Evolutionary conservation across 805 yeast species (phyloP).

Genomic region (Starmerella vaccinii): DNA sequence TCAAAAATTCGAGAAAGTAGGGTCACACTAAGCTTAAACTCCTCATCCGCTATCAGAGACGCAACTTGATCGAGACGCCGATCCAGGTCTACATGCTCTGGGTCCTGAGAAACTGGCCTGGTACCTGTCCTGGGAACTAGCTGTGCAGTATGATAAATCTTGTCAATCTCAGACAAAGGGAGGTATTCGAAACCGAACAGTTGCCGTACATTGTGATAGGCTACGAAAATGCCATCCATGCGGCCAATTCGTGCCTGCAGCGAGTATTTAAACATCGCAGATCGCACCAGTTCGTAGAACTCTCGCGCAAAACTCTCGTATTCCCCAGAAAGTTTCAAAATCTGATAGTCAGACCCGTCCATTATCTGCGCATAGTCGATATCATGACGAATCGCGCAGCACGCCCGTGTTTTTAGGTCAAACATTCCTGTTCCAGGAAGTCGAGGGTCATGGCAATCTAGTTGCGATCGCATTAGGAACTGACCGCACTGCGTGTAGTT

Average conservation of each 20-base stretch:
- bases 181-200: constrained; percentile 87
- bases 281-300: constrained; percentile 57
- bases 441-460: constrained; percentile 67
- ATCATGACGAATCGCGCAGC: constrained; percentile 74
- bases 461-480: constrained; percentile 78
- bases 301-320: constrained; percentile 80
- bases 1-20: constrained; percentile 43
- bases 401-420: constrained; percentile 88
- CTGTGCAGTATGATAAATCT: constrained; percentile 44
- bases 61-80: constrained; percentile 31
- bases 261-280: constrained; percentile 72
- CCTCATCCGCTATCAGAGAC: constrained; percentile 50
- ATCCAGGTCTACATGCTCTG: constrained; percentile 22
- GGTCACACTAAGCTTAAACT: constrained; percentile 51
- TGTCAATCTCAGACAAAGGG: constrained; percentile 63
- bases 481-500: constrained; percentile 62
- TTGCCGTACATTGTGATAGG: constrained; percentile 71
- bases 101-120: background rate
- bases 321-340: constrained; percentile 49
- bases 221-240: constrained; percentile 93
- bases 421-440: constrained; percentile 87
- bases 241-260: constrained; percentile 90
- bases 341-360: constrained; percentile 56
- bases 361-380: constrained; percentile 47
- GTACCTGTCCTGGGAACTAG: constrained; percentile 11